phyloP scores from a whole-genome alignment of 2,329 filamentous ascomycete genomes.

The Bertia moriformis region DNA sequence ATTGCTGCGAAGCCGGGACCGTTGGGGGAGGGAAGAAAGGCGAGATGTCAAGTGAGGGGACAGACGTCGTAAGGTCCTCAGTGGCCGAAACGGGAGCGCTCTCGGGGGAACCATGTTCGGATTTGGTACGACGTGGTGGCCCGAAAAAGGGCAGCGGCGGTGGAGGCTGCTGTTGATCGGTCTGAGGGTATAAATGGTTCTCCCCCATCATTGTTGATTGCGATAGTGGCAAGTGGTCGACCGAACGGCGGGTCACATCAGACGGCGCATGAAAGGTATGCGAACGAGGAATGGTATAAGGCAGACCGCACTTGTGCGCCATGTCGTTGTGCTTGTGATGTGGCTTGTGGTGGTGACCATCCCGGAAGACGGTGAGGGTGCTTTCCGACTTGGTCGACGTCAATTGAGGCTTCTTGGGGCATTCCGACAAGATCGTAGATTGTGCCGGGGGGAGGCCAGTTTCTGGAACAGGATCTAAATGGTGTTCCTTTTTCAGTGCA shows the following conservation, averaged over 20 bases:
- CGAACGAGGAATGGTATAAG: constrained; percentile 44
- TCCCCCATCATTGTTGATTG: constrained; percentile 12
- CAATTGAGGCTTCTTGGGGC: constrained; percentile 36
- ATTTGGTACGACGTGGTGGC: constrained; percentile 19
- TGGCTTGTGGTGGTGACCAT: constrained; percentile 51
- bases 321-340: constrained; percentile 50
- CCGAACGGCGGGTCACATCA: constrained; percentile 30
- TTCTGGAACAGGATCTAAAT: constrained; percentile 30
- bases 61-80: constrained; percentile 9
- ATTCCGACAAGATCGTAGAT: constrained; percentile 20
- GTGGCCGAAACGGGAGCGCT: constrained; percentile 13
- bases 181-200: background rate
- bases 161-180: constrained; percentile 10
- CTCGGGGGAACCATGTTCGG: constrained; percentile 28
- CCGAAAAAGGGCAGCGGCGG: too few relatives aligned
- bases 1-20: background rate
- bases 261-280: constrained; percentile 29
- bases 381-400: constrained; percentile 42
- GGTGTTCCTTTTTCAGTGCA: constrained; percentile 41
- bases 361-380: constrained; percentile 43
- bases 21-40: background rate
- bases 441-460: constrained; percentile 22
- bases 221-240: constrained; percentile 30
- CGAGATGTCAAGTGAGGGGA: constrained; percentile 6
- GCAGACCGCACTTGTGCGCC: constrained; percentile 44